Percentiles rank a stretch among this genome's conserved stretches.
phyloP scores from a whole-genome alignment of 306 rosid genomes.

The Macrotyloma uniflorum region DNA sequence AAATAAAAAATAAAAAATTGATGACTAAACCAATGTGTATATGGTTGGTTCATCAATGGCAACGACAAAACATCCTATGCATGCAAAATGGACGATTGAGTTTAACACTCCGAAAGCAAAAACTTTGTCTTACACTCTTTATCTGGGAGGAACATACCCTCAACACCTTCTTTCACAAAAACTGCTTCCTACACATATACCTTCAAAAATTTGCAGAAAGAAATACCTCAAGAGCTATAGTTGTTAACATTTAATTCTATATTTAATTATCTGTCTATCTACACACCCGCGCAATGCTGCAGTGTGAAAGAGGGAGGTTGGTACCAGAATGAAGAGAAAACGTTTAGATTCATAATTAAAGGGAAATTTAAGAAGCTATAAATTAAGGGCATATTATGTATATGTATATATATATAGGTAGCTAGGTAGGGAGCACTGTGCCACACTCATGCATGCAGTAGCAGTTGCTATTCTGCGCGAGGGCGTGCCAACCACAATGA shows the following conservation, averaged over 20 bases:
- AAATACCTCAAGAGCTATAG: not conserved
- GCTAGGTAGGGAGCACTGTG: not conserved
- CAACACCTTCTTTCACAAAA: not conserved
- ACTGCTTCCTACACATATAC: not conserved
- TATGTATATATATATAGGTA: not conserved
- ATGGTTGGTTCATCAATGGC: slow-evolving; percentile 16
- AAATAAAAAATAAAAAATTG: not conserved
- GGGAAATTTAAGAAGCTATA: slow-evolving; percentile 37
- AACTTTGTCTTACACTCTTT: not conserved
- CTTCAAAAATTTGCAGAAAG: not conserved
- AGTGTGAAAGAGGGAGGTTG: slow-evolving; percentile 15
- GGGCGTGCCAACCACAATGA: slow-evolving; percentile 91
- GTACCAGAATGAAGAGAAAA: slow-evolving; percentile 23
- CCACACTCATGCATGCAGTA: not conserved
- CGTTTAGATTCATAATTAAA: slow-evolving; percentile 37
- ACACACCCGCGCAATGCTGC: slow-evolving; percentile 38
- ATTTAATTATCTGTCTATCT: slow-evolving; percentile 47
- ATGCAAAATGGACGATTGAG: slow-evolving; percentile 24
- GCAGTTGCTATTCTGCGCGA: slow-evolving; percentile 57
- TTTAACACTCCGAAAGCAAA: slow-evolving; percentile 23
- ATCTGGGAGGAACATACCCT: too few relatives aligned
- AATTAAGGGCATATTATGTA: not conserved
- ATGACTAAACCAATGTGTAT: not conserved
- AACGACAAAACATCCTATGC: slow-evolving; percentile 13
- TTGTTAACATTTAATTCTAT: slow-evolving; percentile 43